Percentiles rank a stretch among this genome's conserved stretches.
These are phyloP conservation scores for Fusarium succisae DNA, from an alignment of 2,329 filamentous ascomycete species.

Conservation along the genomic window DNA sequence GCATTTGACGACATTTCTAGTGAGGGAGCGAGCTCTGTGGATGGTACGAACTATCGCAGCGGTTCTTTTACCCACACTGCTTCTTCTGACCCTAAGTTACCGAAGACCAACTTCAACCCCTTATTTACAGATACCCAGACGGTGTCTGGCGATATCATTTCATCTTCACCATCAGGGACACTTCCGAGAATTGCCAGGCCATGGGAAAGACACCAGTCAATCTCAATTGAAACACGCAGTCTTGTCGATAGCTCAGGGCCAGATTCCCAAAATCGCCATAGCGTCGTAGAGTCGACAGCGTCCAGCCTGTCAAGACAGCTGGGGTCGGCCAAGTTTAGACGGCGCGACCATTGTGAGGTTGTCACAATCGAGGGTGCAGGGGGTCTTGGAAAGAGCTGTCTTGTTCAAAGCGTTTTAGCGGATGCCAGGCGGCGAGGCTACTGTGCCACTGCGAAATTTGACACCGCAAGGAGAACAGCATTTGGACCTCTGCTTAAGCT, in stretches of 20 bases:
- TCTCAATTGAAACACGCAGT: slow-evolving; percentile 60
- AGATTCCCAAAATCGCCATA: slow-evolving; percentile 54
- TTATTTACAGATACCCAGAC: slow-evolving; percentile 55
- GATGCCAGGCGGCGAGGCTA: slow-evolving; percentile 71
- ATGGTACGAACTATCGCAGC: slow-evolving; percentile 60
- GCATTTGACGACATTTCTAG: slow-evolving; percentile 65
- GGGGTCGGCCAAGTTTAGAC: slow-evolving; percentile 66
- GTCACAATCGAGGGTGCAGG: slow-evolving; percentile 69
- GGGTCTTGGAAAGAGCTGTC: slow-evolving; percentile 71
- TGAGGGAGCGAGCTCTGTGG: slow-evolving; percentile 67
- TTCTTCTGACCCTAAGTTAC: slow-evolving; percentile 53
- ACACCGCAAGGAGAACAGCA: slow-evolving; percentile 67
- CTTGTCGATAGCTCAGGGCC: slow-evolving; percentile 55
- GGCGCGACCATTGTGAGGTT: slow-evolving; percentile 71
- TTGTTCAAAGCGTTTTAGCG: slow-evolving; percentile 70
- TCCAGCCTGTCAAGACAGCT: slow-evolving; percentile 64
- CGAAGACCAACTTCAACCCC: slow-evolving; percentile 52
- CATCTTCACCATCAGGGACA: slow-evolving; percentile 55
- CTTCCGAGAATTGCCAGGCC: slow-evolving; percentile 53
- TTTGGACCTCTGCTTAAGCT: slow-evolving; percentile 72
- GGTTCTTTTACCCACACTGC: slow-evolving; percentile 60
- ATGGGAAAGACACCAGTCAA: slow-evolving; percentile 63
- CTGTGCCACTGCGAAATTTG: slow-evolving; percentile 73
- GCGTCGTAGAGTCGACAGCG: slow-evolving; percentile 56
- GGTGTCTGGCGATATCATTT: slow-evolving; percentile 57